Conservation (phyloP, 306 rosid genomes). For the Vigna nakashimae region DNA sequence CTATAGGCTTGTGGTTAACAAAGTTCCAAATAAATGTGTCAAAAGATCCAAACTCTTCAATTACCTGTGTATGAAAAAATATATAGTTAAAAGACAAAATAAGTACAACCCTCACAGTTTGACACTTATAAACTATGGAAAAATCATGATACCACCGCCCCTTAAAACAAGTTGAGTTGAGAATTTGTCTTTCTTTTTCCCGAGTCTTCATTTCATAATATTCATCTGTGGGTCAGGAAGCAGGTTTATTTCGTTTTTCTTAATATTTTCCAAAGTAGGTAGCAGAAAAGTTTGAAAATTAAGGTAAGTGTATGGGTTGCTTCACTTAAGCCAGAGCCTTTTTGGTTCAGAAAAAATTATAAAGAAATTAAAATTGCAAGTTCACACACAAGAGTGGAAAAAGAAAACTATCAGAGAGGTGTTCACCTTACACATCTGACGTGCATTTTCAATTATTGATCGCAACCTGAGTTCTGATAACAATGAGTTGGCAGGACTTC, state of each 20-base stretch:
- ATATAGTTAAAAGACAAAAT: constrained; percentile 8
- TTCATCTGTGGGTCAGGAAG: constrained; percentile 43
- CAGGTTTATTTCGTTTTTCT: constrained; percentile 35
- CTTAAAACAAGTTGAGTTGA: constrained; percentile 42
- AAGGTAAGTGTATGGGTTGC: constrained; percentile 23
- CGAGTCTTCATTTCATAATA: constrained; percentile 11
- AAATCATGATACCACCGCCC: constrained; percentile 5
- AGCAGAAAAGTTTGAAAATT: constrained; percentile 51
- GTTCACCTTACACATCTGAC: constrained; percentile 72
- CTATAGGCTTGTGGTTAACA: constrained; percentile 70
- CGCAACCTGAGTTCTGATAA: constrained; percentile 76
- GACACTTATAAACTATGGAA: constrained; percentile 26
- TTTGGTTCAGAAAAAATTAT: constrained; percentile 11
- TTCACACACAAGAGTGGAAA: constrained; percentile 13
- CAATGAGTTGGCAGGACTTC: constrained; percentile 67
- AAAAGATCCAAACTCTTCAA: constrained; percentile 74
- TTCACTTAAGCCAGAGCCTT: constrained; percentile 36
- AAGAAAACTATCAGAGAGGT: constrained; percentile 2
- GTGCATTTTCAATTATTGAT: constrained; percentile 78
- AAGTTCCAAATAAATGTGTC: constrained; percentile 69
- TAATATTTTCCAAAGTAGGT: constrained; percentile 42
- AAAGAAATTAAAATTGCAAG: constrained; percentile 7
- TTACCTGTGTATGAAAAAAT: constrained; percentile 51
- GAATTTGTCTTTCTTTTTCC: constrained; percentile 11
- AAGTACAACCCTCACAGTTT: not conserved